Base-by-base conservation (phyloP, 164 flowering plant species). In the Sedum album region DNA sequence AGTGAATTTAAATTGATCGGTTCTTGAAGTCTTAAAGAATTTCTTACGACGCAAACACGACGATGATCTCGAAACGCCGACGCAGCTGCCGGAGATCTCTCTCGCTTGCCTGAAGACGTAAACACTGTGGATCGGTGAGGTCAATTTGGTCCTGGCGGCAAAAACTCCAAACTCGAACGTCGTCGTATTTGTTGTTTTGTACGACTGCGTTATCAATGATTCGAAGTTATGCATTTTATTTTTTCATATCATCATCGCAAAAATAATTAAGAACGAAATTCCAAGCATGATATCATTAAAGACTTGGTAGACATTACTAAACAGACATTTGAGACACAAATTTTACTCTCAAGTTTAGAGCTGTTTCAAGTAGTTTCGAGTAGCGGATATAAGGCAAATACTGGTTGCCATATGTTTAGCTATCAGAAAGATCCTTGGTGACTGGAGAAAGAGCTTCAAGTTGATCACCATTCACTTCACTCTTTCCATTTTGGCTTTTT, bases 381-480 rank as follows among this genome's bases (percentile, higher is more conserved):
- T 28, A 2, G 62, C 6, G 33, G 31, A 57, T 57, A 26, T 44
- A 28, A 10, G 20, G 20, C 62, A 57, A 57, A 13, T 57, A 0
- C 62, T 26, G 33, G 28, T 3, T 57, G 62, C 31, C 18, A 57
- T 2, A 7, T 57, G 33, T 17, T 57, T 57, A 57, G 33, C 33
- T 57, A 14, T 57, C 62, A 57, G 62, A 57, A 2, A 11, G 62
- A 11, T 78, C 82, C 60, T 74, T 71, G 44, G 60, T 23, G 23
- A 73, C 42, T 31, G 70, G 53, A n/a, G n/a, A n/a, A n/a, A n/a
- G n/a, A 66, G 65, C 73, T 33, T 79, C 68, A 65, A 65, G 72
- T 69, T 70, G 76, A 66, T 66, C 76, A 26, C 57, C 75, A 65
- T 69, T 63, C 36, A 4, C 72, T 23, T 76, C 79, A 63, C 64